phyloP scores from a whole-genome alignment of 306 rosid genomes.

The Astragalus glycyphyllos region DNA sequence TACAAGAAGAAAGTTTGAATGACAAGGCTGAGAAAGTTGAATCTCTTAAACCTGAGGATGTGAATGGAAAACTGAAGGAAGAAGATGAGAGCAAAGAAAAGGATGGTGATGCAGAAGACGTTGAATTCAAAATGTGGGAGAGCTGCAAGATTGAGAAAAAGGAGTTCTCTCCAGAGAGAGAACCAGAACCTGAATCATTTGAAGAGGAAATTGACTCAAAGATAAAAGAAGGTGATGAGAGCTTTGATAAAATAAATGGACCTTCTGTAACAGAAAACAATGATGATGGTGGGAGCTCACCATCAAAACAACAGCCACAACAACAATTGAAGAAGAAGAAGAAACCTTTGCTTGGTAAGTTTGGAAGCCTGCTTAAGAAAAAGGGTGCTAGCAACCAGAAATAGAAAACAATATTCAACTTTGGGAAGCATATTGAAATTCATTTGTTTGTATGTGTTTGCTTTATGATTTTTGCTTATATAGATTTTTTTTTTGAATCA shows the following conservation, averaged over 20 bases:
- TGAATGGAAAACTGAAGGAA: constrained; percentile 61
- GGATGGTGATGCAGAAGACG: constrained; percentile 67
- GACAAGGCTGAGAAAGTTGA: constrained; percentile 52
- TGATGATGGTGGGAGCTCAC: constrained; percentile 53
- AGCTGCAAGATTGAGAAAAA: constrained; percentile 96
- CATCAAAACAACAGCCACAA: constrained; percentile 41
- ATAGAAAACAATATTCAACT: constrained; percentile 50
- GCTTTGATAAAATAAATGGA: constrained; percentile 77
- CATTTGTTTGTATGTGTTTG: constrained; percentile 62
- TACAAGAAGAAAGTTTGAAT: constrained; percentile 49
- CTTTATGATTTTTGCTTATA: constrained; percentile 53
- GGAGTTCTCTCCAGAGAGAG: constrained; percentile 88
- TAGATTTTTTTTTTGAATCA: constrained; percentile 44
- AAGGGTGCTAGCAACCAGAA: constrained; percentile 71
- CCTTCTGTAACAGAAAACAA: constrained; percentile 52
- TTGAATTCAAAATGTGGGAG: constrained; percentile 89
- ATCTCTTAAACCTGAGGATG: constrained; percentile 43
- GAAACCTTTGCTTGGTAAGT: constrained; percentile 87
- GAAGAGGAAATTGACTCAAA: constrained; percentile 78
- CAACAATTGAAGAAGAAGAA: constrained; percentile 86
- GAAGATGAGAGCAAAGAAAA: constrained; percentile 61
- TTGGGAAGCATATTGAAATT: constrained; percentile 55
- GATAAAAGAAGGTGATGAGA: constrained; percentile 55
- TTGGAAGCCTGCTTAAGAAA: constrained; percentile 94
- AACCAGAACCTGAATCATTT: constrained; percentile 73